Conservation (phyloP, 257 asterid genomes). For the Solanum medicagineum region DNA sequence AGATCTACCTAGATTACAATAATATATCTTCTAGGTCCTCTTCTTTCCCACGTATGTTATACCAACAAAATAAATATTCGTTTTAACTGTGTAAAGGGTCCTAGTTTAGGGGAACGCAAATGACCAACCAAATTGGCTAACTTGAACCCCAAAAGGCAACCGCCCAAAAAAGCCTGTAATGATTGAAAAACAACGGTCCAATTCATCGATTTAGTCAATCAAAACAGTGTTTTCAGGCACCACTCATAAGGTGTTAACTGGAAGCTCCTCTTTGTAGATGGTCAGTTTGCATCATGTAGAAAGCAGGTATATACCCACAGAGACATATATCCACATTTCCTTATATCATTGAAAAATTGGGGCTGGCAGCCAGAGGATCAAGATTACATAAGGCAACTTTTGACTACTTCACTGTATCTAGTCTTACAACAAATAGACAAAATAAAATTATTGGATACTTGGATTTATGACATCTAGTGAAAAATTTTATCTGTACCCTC, state of each 20-base stretch:
- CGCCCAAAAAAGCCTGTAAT: background rate
- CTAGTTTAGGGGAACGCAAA: background rate
- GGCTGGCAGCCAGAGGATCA: background rate
- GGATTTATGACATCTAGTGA: background rate
- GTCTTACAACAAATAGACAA: background rate
- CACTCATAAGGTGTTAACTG: background rate
- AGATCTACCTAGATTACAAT: background rate
- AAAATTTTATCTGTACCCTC: background rate
- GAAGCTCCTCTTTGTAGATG: background rate
- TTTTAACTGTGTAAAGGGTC: background rate
- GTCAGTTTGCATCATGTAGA: background rate
- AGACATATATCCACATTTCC: background rate
- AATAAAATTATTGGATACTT: background rate
- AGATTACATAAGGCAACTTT: background rate
- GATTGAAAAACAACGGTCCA: background rate
- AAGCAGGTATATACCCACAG: background rate
- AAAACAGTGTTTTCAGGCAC: background rate
- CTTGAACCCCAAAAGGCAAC: background rate
- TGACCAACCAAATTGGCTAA: background rate
- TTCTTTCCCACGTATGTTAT: background rate
- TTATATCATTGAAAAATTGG: background rate
- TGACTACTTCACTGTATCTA: background rate
- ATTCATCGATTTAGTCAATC: background rate
- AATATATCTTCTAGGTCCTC: background rate
- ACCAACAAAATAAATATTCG: background rate